Base-by-base conservation (phyloP, 164 flowering plant species). In the Pachysandra terminalis region DNA sequence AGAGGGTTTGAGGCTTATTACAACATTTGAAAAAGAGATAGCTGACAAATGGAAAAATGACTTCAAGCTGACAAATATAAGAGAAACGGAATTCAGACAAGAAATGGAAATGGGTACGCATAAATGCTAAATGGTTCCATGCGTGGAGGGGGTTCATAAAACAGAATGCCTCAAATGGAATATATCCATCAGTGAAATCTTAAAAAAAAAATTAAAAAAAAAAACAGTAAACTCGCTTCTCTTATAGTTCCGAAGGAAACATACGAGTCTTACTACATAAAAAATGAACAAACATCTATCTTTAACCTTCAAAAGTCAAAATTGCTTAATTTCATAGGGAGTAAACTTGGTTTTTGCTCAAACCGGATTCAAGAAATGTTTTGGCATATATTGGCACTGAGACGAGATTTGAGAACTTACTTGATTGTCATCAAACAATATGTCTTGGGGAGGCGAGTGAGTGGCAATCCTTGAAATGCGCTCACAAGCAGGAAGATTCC, bases 401-500 rank as follows among this genome's bases (percentile, higher is more conserved):
- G 0, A 52, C 61, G 40, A 41, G 61, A 66, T 24, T 21, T 58
- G 53, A 49, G 56, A 51, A 74, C 88, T 80, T 65, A 90, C 98
- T 71, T 93, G 90, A 79, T 91, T 93, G 23, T 83, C 83, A 75
- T 88, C 86, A 79, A 93, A 93, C 14, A 78, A 41, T 53, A 87
- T 68, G 80, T 96, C 99, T 74, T 93, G 97, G 52, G 75, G 69
- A 61, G 82, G 75, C 62, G 84, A 82, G 69, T 60, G 71, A 45
- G 81, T 82, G 21, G 73, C 64, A 54, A 78, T 75, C 74, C 73
- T 81, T 61, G 90, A 87, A 69, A 91, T 73, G 65, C 84, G 78
- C 74, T 91, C 98, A 72, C 77, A 77, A 56, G 97, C 83, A 57
- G 89, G 83, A 75, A 96, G 91, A 71, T 86, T 93, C 96, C 97